Base-by-base conservation (phyloP, 2,329 filamentous ascomycete species). In the Aureobasidium uvarum region DNA sequence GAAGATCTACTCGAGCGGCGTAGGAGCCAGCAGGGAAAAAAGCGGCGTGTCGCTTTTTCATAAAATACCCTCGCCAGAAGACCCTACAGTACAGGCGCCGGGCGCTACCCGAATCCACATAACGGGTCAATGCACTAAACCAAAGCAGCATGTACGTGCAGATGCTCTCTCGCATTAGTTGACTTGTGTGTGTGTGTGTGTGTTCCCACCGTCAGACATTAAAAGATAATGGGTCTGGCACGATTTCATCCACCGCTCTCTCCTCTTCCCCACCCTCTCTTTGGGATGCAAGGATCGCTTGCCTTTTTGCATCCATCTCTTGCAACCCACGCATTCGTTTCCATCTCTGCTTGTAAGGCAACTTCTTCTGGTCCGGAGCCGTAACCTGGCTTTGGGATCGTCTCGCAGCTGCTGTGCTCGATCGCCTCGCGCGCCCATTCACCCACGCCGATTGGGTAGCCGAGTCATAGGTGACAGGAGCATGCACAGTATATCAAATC, bases 171-270 rank as follows among this genome's bases (percentile, higher is more conserved):
- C 43, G 63, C 52, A 54, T 59, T 65, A 65, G 63, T 56, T 65
- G 58, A 60, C 25, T 39, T 62, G 45, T 25, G 25, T 25, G 25
- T 51, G 25, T 25, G 25, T 51, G 52, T 59, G 54, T 51, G 52
- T 59, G 54, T 51, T 56, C 63, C 63, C 63, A 58, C 51, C 63
- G 63, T 59, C 63, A 65, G 63, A 65, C 63, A 65, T 65, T 52
- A 65, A 65, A 65, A 65, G 63, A 65, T 58, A 59, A 58, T 56
- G 54, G 43, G 41, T 38, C 63, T 65, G 62, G 62, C 62, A 58
- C 51, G n/a, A 45, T 48, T 46, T 45, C 63, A 43, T 65, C 63
- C 52, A 65, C 63, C 63, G 51, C 63, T 58, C 31, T 65, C 52
- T 45, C 41, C 54, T 50, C 54, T 50, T 36, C 43, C 33, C 50